Conservation (phyloP, 257 asterid genomes). For the Osmanthus fragrans region DNA sequence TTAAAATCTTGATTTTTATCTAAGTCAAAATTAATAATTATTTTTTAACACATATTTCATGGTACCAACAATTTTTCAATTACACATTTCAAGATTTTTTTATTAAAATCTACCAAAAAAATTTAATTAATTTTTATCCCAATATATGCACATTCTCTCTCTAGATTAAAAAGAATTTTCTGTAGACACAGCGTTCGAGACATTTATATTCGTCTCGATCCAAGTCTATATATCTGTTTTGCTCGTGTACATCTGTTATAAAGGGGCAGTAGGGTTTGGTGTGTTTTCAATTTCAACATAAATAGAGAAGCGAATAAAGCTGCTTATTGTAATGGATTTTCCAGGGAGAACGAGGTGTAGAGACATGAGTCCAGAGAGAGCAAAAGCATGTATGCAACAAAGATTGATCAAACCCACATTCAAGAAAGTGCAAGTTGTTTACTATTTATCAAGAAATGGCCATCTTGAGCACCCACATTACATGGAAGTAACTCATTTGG, state of each 20-base stretch:
- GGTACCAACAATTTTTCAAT: too few relatives aligned
- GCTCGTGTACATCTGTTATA: background rate
- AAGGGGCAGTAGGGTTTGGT: background rate
- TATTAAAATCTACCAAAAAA: too few relatives aligned
- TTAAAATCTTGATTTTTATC: too few relatives aligned
- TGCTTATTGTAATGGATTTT: constrained; percentile 25
- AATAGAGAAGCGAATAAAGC: background rate
- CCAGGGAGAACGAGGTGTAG: constrained; percentile 34
- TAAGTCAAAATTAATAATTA: too few relatives aligned
- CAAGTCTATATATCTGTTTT: background rate
- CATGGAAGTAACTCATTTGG: constrained; percentile 70
- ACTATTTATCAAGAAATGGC: constrained; percentile 85
- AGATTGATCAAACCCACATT: constrained; percentile 42
- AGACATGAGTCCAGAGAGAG: constrained; percentile 46
- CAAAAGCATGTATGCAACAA: constrained; percentile 22
- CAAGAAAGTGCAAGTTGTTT: constrained; percentile 69
- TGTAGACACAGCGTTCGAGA: background rate
- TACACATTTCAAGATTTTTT: too few relatives aligned
- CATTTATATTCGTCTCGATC: background rate
- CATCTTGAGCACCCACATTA: constrained; percentile 92
- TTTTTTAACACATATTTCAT: too few relatives aligned
- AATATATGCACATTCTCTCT: too few relatives aligned
- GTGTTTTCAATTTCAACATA: constrained; percentile 11
- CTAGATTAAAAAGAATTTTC: background rate
- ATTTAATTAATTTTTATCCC: too few relatives aligned